phyloP scores from a whole-genome alignment of 1,139 yeast genomes.

The Arxiozyma bovina region DNA sequence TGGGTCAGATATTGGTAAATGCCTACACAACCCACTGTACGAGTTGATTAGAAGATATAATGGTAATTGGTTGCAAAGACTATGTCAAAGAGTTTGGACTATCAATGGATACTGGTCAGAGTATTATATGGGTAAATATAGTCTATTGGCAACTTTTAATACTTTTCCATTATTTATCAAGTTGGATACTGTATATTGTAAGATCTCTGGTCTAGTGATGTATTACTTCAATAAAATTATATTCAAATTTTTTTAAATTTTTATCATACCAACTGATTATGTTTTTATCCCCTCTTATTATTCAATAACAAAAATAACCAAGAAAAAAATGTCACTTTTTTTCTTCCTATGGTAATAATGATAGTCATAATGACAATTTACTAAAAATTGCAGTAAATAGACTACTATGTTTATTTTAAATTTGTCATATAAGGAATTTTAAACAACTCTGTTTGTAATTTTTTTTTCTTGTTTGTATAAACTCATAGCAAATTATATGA shows the following conservation, averaged over 20 bases:
- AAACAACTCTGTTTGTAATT: too few species aligned
- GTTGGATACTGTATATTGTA: background rate
- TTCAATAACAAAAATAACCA: too few species aligned
- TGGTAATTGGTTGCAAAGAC: slow-evolving; percentile 16
- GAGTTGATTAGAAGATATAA: slow-evolving; percentile 20
- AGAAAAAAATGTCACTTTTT: too few species aligned
- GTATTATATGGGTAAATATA: slow-evolving; percentile 18
- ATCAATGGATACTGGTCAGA: slow-evolving; percentile 10
- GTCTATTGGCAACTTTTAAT: slow-evolving; percentile 13
- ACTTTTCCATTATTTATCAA: slow-evolving; percentile 1
- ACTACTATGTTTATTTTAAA: too few species aligned
- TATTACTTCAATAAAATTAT: background rate
- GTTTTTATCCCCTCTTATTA: too few species aligned
- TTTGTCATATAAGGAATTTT: too few species aligned
- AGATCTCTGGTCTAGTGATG: background rate
- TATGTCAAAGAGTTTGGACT: slow-evolving; percentile 10
- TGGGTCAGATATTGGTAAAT: slow-evolving; percentile 22
- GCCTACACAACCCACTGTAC: slow-evolving; percentile 24
- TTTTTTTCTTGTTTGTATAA: too few species aligned
- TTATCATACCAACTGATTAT: background rate
- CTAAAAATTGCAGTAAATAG: too few species aligned
- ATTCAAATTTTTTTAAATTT: background rate
- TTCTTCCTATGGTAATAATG: too few species aligned
- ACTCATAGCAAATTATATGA: too few species aligned
- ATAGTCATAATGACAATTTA: too few species aligned